These are phyloP conservation scores for Puccinia novopanici DNA, from an alignment of 1,284 basidiomycete species.

Conservation along the genomic window DNA sequence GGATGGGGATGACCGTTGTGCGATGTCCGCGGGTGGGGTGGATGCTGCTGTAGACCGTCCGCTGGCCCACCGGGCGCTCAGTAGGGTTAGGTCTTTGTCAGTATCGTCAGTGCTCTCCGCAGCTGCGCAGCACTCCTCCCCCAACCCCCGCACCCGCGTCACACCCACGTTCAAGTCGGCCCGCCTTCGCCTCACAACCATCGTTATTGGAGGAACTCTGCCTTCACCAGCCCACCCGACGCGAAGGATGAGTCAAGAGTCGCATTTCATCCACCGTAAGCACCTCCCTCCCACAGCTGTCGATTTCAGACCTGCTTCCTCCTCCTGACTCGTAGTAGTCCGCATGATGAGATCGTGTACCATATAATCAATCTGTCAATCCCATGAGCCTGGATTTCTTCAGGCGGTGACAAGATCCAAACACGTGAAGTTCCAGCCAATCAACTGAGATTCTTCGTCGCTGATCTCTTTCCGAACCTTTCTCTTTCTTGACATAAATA, in stretches of 20 bases:
- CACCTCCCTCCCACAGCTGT: too few relatives aligned
- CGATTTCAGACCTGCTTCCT: too few relatives aligned
- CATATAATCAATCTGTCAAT: slow-evolving; percentile 32
- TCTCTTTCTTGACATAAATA: too few relatives aligned
- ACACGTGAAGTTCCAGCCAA: slow-evolving; percentile 16
- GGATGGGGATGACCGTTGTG: not conserved
- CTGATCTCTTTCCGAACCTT: not conserved
- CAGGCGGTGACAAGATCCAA: slow-evolving; percentile 5
- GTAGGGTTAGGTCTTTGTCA: slow-evolving; percentile 27
- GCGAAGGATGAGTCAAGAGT: too few relatives aligned
- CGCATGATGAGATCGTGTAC: slow-evolving; percentile 3
- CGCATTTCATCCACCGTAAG: too few relatives aligned
- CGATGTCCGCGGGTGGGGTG: not conserved
- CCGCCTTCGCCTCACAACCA: too few relatives aligned
- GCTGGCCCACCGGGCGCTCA: too few relatives aligned
- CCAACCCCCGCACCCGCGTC: too few relatives aligned
- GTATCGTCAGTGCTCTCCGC: not conserved
- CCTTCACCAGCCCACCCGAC: too few relatives aligned
- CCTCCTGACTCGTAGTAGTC: not conserved
- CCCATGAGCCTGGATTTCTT: slow-evolving; percentile 11
- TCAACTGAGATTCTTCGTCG: slow-evolving; percentile 17
- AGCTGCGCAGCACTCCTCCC: slow-evolving; percentile 5
- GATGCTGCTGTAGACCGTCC: not conserved
- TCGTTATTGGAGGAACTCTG: too few relatives aligned
- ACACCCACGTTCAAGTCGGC: too few relatives aligned